Conservation (phyloP, 73 alveolate species). For the Symbiodinium pilosum region DNA sequence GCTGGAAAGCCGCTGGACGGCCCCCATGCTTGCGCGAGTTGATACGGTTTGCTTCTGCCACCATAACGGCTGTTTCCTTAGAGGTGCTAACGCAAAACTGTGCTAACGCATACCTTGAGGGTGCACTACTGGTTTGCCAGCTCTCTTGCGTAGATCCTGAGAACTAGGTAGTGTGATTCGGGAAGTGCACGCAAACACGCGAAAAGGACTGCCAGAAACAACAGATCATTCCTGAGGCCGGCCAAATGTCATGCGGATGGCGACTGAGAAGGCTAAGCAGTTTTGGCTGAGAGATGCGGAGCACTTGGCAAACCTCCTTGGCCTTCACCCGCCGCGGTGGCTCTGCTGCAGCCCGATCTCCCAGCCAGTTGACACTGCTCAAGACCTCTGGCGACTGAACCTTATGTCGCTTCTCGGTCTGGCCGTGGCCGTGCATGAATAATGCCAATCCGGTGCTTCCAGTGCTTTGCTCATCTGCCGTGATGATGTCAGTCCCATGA, state of each 20-base stretch:
- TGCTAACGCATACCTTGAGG: no score
- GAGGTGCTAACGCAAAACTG: no score
- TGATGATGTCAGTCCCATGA: slow-evolving; percentile 20
- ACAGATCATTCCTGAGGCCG: no score
- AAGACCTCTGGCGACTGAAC: slow-evolving; percentile 50
- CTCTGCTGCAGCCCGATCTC: slow-evolving; percentile 31
- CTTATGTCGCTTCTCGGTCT: neutral
- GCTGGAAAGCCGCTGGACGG: neutral
- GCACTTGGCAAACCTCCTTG: slow-evolving; percentile 54
- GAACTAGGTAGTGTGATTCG: no score
- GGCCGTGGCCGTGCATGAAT: neutral
- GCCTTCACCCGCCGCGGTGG: slow-evolving; percentile 37
- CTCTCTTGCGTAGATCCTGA: no score
- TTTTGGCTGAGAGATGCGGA: neutral
- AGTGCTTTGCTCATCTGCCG: neutral
- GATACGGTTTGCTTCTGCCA: slow-evolving; percentile 40
- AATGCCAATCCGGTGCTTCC: neutral
- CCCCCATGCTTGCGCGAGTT: slow-evolving; percentile 37
- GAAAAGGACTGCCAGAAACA: no score
- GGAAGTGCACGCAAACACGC: no score
- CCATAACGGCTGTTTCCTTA: slow-evolving; percentile 46
- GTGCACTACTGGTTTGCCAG: no score
- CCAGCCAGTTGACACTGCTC: slow-evolving; percentile 67
- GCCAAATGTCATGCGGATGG: slow-evolving; percentile 33
- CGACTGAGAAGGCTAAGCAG: slow-evolving; percentile 35